phyloP scores from a whole-genome alignment of 163 green algal species.

The Scenedesmus sp. region DNA sequence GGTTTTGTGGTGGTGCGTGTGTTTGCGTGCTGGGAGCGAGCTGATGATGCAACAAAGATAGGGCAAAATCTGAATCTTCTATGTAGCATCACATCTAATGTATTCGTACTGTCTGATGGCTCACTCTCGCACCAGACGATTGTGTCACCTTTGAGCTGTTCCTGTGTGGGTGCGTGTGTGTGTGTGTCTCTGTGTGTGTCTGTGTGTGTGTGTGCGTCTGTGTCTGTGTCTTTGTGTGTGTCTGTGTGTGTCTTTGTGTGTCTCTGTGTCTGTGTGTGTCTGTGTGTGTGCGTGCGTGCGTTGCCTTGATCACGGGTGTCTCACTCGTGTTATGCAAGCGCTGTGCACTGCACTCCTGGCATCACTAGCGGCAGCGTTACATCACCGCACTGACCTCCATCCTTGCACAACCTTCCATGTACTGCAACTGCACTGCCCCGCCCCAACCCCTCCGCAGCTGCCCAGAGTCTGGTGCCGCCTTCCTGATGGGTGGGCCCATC shows the following conservation, averaged over 20 bases:
- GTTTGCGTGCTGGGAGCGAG: not conserved
- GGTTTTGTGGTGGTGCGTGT: not conserved
- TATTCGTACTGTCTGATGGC: constrained; percentile 51
- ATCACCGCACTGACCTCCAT: not conserved
- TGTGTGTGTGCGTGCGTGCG: too few relatives aligned
- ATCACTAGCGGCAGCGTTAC: too few relatives aligned
- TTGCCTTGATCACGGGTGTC: too few relatives aligned
- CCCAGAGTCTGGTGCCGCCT: constrained; percentile 87
- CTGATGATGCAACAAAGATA: constrained; percentile 40
- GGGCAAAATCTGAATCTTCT: constrained; percentile 52
- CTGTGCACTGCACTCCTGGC: too few relatives aligned
- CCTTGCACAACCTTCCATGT: not conserved
- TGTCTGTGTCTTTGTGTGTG: too few relatives aligned
- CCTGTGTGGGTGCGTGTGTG: too few relatives aligned
- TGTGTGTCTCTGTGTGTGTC: too few relatives aligned
- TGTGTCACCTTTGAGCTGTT: not conserved
- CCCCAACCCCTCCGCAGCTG: constrained; percentile 68
- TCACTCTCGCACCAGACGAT: not conserved
- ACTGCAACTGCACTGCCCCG: not conserved
- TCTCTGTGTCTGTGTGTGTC: too few relatives aligned
- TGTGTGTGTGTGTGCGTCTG: too few relatives aligned
- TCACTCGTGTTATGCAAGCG: too few relatives aligned
- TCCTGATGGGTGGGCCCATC: constrained; percentile 95
- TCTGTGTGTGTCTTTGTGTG: too few relatives aligned
- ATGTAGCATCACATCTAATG: constrained; percentile 44